Percentiles rank a stretch among this genome's conserved stretches.
phyloP scores from a whole-genome alignment of 2,329 filamentous ascomycete genomes.

The Blastomyces gilchristii region DNA sequence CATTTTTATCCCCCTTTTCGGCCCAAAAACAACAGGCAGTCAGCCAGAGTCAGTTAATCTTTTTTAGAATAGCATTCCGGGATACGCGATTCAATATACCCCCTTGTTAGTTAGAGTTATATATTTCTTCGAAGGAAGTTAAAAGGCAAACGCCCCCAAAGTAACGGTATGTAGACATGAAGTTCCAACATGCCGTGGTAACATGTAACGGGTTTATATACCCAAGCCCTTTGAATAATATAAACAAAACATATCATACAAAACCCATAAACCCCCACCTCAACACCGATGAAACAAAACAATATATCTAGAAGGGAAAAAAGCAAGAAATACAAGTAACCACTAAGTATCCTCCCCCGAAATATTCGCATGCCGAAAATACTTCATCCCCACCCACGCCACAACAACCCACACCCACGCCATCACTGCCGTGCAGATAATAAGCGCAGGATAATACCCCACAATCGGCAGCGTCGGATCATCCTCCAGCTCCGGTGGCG shows the following conservation, averaged over 20 bases:
- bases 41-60: neutral
- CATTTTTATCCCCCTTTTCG: neutral
- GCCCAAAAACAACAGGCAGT: neutral
- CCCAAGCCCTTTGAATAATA: too few relatives aligned
- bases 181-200: too few relatives aligned
- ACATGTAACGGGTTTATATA: too few relatives aligned
- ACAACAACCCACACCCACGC: conserved; percentile 98
- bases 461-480: conserved; percentile 90
- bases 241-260: too few relatives aligned
- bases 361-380: conserved; percentile 95
- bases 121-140: neutral
- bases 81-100: neutral
- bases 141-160: too few relatives aligned
- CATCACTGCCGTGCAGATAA: conserved; percentile 90
- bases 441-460: conserved; percentile 90
- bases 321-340: too few relatives aligned
- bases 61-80: neutral
- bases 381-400: conserved; percentile 99
- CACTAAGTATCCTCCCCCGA: conserved; percentile 47
- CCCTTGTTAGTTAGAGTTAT: neutral
- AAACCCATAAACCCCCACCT: neutral
- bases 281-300: neutral
- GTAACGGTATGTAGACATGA: too few relatives aligned
- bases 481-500: conserved; percentile 87
- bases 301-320: too few relatives aligned